These are phyloP conservation scores for Paramecium bursaria DNA, from an alignment of 73 alveolate species.

Conservation along the genomic window DNA sequence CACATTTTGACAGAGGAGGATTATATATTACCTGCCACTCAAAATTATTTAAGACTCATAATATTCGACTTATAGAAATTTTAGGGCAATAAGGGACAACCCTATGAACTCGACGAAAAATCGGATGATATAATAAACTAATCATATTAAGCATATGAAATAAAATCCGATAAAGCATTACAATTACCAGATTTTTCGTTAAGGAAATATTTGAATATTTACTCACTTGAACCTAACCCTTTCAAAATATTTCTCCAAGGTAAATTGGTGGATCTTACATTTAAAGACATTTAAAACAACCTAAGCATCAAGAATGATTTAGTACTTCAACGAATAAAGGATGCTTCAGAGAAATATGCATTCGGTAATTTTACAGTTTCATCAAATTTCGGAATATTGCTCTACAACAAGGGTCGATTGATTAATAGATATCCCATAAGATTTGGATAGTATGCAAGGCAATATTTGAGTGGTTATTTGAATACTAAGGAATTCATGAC, in stretches of 20 bases:
- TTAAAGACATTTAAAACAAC: neutral
- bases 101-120: neutral
- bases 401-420: conserved; percentile 26
- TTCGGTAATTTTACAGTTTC: neutral
- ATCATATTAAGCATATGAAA: neutral
- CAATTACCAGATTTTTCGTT: conserved; percentile 49
- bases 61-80: conserved; percentile 14
- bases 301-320: neutral
- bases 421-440: conserved; percentile 35
- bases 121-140: conserved; percentile 9
- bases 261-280: neutral
- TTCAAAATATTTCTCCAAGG: neutral
- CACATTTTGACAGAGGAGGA: conserved; percentile 43
- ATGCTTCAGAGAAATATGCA: conserved; percentile 23
- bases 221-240: conserved; percentile 1
- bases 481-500: too few species aligned
- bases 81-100: neutral
- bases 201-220: conserved; percentile 11
- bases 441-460: too few species aligned
- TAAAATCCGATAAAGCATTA: neutral
- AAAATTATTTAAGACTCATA: conserved; percentile 18
- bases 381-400: conserved; percentile 24
- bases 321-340: neutral
- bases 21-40: neutral
- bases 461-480: too few species aligned